Conservation (phyloP, 345 rosid genomes). For the Lumnitzera racemosa region DNA sequence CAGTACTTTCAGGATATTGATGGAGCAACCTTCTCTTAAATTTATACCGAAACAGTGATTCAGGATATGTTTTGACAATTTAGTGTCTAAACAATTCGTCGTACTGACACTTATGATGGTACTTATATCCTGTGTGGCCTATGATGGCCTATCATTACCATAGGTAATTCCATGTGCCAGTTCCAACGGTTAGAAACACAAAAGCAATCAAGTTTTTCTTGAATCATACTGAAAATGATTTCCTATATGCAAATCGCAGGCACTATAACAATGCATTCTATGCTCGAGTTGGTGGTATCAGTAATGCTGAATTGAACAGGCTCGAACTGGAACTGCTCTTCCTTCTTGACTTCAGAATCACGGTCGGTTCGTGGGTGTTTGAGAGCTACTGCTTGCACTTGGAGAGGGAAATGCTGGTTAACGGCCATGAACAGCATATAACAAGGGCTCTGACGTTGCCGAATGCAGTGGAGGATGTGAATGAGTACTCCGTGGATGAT, state of each 20-base stretch:
- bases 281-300: constrained; percentile 85
- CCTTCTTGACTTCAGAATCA: constrained; percentile 59
- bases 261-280: constrained; percentile 78
- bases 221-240: background rate
- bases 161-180: no score
- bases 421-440: constrained; percentile 14
- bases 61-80: no score
- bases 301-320: constrained; percentile 68
- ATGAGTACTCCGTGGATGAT: background rate
- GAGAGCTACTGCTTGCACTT: constrained; percentile 72
- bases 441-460: constrained; percentile 17
- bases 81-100: no score
- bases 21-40: no score
- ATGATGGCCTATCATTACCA: no score
- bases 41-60: no score
- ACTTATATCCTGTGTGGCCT: no score
- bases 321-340: constrained; percentile 77
- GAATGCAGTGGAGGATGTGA: constrained; percentile 10
- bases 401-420: constrained; percentile 49
- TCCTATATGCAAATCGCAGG: constrained; percentile 21
- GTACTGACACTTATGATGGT: no score
- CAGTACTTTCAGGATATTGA: no score
- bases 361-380: constrained; percentile 48
- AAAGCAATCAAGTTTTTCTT: no score
- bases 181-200: no score